Percentiles rank a stretch among this genome's conserved stretches.
Evolutionary conservation across 805 yeast genomes (phyloP).

Genomic region (Candida awuae): DNA sequence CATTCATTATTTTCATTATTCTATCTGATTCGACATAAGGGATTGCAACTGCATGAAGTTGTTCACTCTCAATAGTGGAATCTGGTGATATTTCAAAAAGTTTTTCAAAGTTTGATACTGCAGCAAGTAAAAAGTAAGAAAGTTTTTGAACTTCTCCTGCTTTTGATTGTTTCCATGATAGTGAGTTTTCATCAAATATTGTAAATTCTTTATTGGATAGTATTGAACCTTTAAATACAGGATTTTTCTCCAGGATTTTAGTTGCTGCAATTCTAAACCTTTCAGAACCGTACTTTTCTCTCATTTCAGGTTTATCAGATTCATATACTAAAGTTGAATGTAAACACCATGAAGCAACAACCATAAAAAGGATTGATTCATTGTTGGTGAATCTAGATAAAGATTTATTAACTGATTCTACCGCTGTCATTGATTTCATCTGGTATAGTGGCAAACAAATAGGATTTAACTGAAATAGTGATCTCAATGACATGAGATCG

Average conservation of each 20-base stretch:
- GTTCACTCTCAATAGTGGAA: conserved; percentile 36
- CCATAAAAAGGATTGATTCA: conserved; percentile 32
- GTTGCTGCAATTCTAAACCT: conserved; percentile 67
- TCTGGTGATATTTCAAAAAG: conserved; percentile 56
- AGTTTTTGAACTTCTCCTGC: conserved; percentile 21
- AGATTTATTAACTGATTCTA: not conserved
- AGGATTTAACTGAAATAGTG: conserved; percentile 25
- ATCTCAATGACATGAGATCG: conserved; percentile 30
- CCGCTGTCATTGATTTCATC: conserved; percentile 18
- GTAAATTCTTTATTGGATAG: not conserved
- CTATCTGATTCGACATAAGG: conserved; percentile 26
- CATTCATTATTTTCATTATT: conserved; percentile 46
- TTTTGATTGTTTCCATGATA: not conserved
- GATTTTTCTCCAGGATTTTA: conserved; percentile 41
- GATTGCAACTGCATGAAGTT: conserved; percentile 42
- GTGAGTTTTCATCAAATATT: no score
- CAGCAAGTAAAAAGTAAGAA: conserved; percentile 53
- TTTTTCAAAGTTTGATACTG: conserved; percentile 50
- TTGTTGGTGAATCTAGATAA: conserved; percentile 1
- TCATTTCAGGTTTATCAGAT: conserved; percentile 60
- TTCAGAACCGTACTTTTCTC: conserved; percentile 48
- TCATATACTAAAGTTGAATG: conserved; percentile 83
- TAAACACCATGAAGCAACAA: conserved; percentile 77
- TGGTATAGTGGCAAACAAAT: conserved; percentile 35
- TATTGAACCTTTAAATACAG: conserved; percentile 39